Evolutionary conservation across 108 stramenopile genomes (phyloP).

Genomic region (Bacterosira constricta): DNA sequence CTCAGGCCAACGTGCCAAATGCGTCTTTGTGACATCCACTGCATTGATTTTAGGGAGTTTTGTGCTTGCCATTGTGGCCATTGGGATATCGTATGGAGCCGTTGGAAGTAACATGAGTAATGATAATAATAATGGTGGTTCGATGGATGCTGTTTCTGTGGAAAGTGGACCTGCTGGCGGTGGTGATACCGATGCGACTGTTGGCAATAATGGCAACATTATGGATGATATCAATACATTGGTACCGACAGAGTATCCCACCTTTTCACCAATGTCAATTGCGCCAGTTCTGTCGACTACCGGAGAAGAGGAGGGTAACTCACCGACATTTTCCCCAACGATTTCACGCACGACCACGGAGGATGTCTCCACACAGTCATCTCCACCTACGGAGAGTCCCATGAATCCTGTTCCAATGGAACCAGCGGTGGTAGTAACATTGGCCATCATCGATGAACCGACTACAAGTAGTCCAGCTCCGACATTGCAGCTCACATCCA

Average conservation of each 20-base stretch:
- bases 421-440: too few species aligned
- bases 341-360: not conserved
- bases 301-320: too few species aligned
- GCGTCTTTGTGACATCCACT: not conserved
- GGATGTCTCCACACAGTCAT: too few species aligned
- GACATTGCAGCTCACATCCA: too few species aligned
- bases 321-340: not conserved
- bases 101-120: too few species aligned
- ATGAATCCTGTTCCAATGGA: too few species aligned
- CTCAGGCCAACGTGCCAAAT: not conserved
- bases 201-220: not conserved
- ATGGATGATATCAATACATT: not conserved
- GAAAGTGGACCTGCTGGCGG: not conserved
- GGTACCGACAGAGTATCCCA: too few species aligned
- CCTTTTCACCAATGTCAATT: not conserved
- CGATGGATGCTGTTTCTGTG: not conserved
- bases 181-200: not conserved
- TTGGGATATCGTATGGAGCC: not conserved
- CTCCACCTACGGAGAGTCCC: too few species aligned
- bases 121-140: not conserved
- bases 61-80: slow-evolving; percentile 12
- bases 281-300: not conserved
- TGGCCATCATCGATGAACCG: too few species aligned
- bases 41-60: slow-evolving; percentile 23
- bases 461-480: too few species aligned